Evolutionary conservation across 768 basidiomycete species (phyloP), one percentile per base, ranked within the genome.

Genomic region (Trametes gibbosa): DNA sequence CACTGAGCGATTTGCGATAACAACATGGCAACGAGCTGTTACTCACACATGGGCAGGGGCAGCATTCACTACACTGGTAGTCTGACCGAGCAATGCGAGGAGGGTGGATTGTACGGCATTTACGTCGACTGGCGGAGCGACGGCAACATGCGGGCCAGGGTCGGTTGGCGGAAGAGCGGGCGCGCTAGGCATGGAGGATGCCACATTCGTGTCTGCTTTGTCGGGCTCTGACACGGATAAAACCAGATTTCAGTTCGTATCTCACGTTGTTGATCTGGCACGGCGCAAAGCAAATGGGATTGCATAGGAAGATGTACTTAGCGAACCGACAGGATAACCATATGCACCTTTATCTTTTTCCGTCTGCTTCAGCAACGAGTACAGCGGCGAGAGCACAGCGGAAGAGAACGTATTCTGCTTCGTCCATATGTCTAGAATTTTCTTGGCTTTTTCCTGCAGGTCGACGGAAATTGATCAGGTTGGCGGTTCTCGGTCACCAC

Each of bases 341-440:
- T 91, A 92, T 83, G 89, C 90, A 94, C 91, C 92, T 92, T 92
- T 85, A 79, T 80, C 66, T 29, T 50, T 62, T 48, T 62, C 81
- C 70, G 73, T 77, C 70, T 79, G 83, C 75, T 81, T 83, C 74
- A 91, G 73, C 72, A 87, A 76, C 72, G 85, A 82, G 74, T 80
- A 77, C 72, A 97, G 79, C 65, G 85, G 87, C 62, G 85, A 77
- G 69, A 95, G 76, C 70, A 90, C 84, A 66, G 81, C 71, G 68
- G 85, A 71, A 58, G 94, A 88, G 77, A 99, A 99, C 49, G 96
- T 96, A 74, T 80, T 84, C 58, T 86, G 84, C 74, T 95, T 96
- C 68, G 81, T 82, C 96, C 96, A 99, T 69, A 99, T 98, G 76
- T 98, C 97, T 74, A 96, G 84, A 69, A 99, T 86, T 75, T 98